Evolutionary conservation across 495 filamentous ascomycete species (phyloP).

Genomic region (Penicillium longicatenatum): DNA sequence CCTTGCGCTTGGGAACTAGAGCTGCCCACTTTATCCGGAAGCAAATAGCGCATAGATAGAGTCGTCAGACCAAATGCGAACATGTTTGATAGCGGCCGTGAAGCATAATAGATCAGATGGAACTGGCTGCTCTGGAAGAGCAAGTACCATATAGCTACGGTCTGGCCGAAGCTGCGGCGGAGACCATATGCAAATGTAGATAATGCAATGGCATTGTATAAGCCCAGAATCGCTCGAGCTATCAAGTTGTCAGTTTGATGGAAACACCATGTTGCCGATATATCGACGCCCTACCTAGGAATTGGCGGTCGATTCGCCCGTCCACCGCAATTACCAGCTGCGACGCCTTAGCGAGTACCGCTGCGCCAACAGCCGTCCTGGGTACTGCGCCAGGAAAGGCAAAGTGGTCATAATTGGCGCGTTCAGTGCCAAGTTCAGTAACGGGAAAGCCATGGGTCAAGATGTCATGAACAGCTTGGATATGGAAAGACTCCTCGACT

Average conservation of each 20-base stretch:
- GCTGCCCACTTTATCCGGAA: constrained; percentile 54
- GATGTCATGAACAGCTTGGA: constrained; percentile 93
- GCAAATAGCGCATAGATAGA: constrained; percentile 66
- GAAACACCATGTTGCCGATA: neutral
- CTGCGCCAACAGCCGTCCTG: constrained; percentile 81
- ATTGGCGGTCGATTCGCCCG: constrained; percentile 50
- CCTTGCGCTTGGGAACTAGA: neutral
- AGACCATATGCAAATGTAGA: constrained; percentile 64
- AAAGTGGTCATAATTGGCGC: constrained; percentile 80
- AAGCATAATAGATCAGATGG: constrained; percentile 92
- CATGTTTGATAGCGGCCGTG: constrained; percentile 91
- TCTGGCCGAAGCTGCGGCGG: constrained; percentile 65
- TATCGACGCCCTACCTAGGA: constrained; percentile 45
- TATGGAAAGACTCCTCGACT: constrained; percentile 98
- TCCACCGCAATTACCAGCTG: constrained; percentile 58
- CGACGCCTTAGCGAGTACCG: constrained; percentile 67
- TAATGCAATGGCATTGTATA: constrained; percentile 73
- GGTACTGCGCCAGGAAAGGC: constrained; percentile 90
- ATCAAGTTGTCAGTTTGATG: constrained; percentile 19
- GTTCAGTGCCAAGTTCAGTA: constrained; percentile 47
- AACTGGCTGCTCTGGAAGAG: constrained; percentile 86
- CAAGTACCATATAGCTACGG: constrained; percentile 77
- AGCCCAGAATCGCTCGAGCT: constrained; percentile 78
- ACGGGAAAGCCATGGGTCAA: constrained; percentile 74
- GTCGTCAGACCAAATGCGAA: constrained; percentile 88